Evolutionary conservation across 129 eudicot species (phyloP), one percentile per base, ranked within the genome.

Genomic region (Ambrosia trifida): DNA sequence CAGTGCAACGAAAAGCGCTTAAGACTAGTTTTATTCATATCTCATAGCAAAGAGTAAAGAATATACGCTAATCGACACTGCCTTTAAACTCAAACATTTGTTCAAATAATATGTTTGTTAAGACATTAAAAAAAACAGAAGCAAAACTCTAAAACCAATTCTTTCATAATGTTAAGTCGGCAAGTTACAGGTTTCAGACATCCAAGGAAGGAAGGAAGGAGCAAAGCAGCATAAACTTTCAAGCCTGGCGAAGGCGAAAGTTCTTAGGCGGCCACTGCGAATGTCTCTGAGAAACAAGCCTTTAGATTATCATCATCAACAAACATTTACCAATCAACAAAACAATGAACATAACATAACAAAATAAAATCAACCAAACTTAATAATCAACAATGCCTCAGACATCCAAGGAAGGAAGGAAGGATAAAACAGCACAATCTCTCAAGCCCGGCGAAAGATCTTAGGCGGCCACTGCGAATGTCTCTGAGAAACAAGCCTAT

Each of bases 401-500:
- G 79, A 79, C 81, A 79, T 83, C 87, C 87, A 83, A 83, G 87
- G 87, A 83, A 83, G 87, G 83, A 83, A 83, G 87, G 87, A 83
- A 83, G 87, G 83, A 78, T 53, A 33, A 63, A 65, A 65, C 83
- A 83, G 83, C 87, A 83, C 13, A 35, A 83, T 65, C 89, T 81
- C 86, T 85, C 89, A 75, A 85, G 89, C 89, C 88, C 70, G 88
- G 85, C 88, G 83, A 78, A 82, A 82, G 82, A 64, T 79, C 81
- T 79, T 18, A 56, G 86, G 36, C 82, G 82, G 84, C 86, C 81
- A 85, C 89, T 82, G 89, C 84, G 86, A 85, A 85, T 85, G 86
- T 76, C 78, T 82, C 80, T 74, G 86, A 84, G 89, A 84, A 84
- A 84, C 89, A 81, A 84, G 89, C 89, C 89, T 81, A 74, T 1